Evolutionary conservation across 2,329 filamentous ascomycete species (phyloP).

Genomic region (Nothophaeocryptopus gaeumannii): DNA sequence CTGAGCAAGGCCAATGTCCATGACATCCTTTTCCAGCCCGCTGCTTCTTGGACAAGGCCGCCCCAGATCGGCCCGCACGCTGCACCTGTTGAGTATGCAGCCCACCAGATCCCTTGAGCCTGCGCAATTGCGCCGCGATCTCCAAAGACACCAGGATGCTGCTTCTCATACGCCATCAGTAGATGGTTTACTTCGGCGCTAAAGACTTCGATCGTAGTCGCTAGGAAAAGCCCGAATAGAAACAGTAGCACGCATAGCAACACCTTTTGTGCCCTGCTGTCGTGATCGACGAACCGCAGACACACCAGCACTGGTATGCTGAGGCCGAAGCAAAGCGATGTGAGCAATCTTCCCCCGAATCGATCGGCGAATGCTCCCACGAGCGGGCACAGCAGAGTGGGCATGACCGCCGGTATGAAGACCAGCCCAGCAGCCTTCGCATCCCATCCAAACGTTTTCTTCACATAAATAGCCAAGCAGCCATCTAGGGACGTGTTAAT

Average conservation of each 20-base stretch:
- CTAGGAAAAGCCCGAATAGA: conserved; percentile 2
- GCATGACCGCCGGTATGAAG: conserved; percentile 3
- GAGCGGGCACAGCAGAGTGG: conserved; percentile 3
- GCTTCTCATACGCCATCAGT: background rate
- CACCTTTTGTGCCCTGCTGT: conserved; percentile 2
- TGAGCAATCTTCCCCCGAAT: conserved; percentile 1
- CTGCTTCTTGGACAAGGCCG: conserved; percentile 6
- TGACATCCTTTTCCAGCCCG: conserved; percentile 6
- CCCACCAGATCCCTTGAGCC: conserved; percentile 7
- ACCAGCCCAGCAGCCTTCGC: conserved; percentile 4
- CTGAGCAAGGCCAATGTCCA: conserved; percentile 4
- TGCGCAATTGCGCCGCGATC: conserved; percentile 1
- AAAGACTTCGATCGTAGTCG: conserved; percentile 2
- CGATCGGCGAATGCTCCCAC: conserved; percentile 6
- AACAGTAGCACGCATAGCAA: conserved; percentile 6
- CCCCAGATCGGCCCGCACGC: conserved; percentile 7
- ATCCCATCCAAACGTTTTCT: conserved; percentile 1
- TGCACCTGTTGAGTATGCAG: conserved; percentile 1
- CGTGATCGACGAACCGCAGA: conserved; percentile 5
- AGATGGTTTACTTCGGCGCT: conserved; percentile 6
- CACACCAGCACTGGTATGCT: conserved; percentile 3
- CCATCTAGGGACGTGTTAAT: conserved; percentile 10
- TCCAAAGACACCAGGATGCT: conserved; percentile 1
- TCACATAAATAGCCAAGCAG: conserved; percentile 7
- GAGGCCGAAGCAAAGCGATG: background rate